Evolutionary conservation across 176 grass and related monocot species (phyloP), one percentile per base, ranked within the genome.

Genomic region (Melocanna baccifera): DNA sequence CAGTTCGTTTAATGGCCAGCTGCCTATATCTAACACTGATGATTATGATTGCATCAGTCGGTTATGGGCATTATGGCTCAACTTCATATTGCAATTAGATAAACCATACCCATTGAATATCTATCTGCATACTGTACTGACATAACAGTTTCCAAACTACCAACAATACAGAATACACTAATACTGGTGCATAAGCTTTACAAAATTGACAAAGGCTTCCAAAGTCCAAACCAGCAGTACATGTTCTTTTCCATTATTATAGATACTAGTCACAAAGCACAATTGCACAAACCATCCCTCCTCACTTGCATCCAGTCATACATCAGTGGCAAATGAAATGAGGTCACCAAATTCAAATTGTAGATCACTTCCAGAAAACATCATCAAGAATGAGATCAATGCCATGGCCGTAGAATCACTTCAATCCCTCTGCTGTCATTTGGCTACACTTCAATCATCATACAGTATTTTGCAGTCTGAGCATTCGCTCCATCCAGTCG

Each of bases 401-500:
- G 37, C 16, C 37, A 85, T 69, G 12, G 79, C 22, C 48, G 51
- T 75, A 28, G 7, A 32, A 70, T 41, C 22, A 19, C 51, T 2
- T 45, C 62, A 67, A 52, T 23, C 26, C 51, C 18, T 32, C 59
- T 22, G 18, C 23, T 3, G 19, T 37, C 66, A 84, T 25, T 37
- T 2, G 6, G 8, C 22, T 15, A 59, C 42, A 47, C 23, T 5
- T 19, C 37, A 45, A 43, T 34, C 25, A 3, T 20, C 80, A 71
- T 2, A 43, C 7, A 12, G 3, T 71, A 28, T 26, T 7, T 40
- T 72, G 71, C 42, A 55, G 62, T 7, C 34, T n/a, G 37, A 98
- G 89, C 71, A 85, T 96, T 18, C 65, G 71, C 29, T 96, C 86
- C 96, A 96, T 99, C 96, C 96, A 99, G n/a, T 56, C 40, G 30